phyloP scores from a whole-genome alignment of 192 early-diverging fungal genomes.

The Umbelopsis ramanniana region DNA sequence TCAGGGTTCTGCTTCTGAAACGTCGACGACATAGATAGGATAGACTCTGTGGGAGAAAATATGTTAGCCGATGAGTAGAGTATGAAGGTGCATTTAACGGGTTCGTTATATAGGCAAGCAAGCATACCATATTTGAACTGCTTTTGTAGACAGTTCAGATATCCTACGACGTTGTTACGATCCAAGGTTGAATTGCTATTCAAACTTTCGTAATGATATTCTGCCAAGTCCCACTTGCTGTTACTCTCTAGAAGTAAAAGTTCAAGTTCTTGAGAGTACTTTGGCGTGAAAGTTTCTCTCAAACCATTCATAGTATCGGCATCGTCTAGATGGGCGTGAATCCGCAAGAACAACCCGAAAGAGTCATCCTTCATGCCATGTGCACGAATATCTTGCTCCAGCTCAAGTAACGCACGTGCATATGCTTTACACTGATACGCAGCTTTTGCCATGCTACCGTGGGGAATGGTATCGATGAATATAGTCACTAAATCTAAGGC shows the following conservation, averaged over 20 bases:
- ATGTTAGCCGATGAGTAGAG: neutral
- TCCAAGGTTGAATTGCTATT: constrained; percentile 49
- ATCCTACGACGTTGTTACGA: constrained; percentile 55
- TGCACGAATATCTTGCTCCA: constrained; percentile 65
- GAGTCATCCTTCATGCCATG: constrained; percentile 26
- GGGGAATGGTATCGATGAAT: constrained; percentile 63
- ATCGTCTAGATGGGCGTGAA: constrained; percentile 73
- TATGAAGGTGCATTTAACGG: neutral
- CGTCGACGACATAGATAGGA: constrained; percentile 56
- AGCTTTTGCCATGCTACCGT: constrained; percentile 63
- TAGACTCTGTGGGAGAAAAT: constrained; percentile 43
- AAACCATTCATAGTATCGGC: constrained; percentile 73
- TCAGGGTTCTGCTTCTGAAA: constrained; percentile 44
- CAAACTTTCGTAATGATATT: constrained; percentile 64
- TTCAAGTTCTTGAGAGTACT: constrained; percentile 64
- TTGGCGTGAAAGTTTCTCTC: constrained; percentile 48
- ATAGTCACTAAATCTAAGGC: constrained; percentile 40
- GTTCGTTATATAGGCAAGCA: neutral
- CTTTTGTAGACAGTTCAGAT: constrained; percentile 72
- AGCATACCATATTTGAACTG: constrained; percentile 68
- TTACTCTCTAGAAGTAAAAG: constrained; percentile 65
- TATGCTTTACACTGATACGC: constrained; percentile 65
- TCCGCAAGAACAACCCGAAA: constrained; percentile 59
- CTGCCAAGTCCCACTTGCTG: constrained; percentile 68
- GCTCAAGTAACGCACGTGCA: constrained; percentile 71